Conservation (phyloP, 2,329 filamentous ascomycete species). For the Paradendryphiella salina region DNA sequence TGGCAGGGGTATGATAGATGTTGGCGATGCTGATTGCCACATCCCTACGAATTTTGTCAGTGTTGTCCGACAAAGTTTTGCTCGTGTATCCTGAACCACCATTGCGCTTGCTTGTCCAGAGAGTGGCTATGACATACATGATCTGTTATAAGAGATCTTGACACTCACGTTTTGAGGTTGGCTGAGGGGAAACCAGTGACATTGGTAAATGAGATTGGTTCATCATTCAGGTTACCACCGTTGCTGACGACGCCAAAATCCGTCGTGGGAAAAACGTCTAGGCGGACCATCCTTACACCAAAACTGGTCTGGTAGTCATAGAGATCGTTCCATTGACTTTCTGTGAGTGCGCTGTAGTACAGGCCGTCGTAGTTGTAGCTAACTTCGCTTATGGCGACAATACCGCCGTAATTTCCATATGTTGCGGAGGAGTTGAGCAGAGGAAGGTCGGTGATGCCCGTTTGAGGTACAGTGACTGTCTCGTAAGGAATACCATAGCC, state of each 20-base stretch:
- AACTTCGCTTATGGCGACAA: slow-evolving; percentile 59
- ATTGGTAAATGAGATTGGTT: slow-evolving; percentile 58
- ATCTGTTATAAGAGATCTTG: background rate
- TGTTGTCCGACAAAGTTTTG: background rate
- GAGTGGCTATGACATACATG: background rate
- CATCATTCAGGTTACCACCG: slow-evolving; percentile 40
- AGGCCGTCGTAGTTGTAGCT: slow-evolving; percentile 57
- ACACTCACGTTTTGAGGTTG: slow-evolving; percentile 53
- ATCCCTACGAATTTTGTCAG: slow-evolving; percentile 25
- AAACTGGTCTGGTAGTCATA: slow-evolving; percentile 63
- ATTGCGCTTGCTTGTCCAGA: background rate
- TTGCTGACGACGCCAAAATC: slow-evolving; percentile 52
- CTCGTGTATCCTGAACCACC: background rate
- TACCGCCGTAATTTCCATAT: slow-evolving; percentile 62
- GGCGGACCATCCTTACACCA: slow-evolving; percentile 63
- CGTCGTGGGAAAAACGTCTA: slow-evolving; percentile 60
- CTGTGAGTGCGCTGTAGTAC: slow-evolving; percentile 59
- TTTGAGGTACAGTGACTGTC: slow-evolving; percentile 58
- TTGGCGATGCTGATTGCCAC: slow-evolving; percentile 38
- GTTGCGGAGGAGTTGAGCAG: slow-evolving; percentile 54
- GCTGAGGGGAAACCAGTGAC: slow-evolving; percentile 58
- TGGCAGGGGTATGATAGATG: slow-evolving; percentile 63
- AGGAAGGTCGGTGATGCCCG: slow-evolving; percentile 55
- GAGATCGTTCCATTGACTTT: slow-evolving; percentile 59
- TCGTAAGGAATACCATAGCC: slow-evolving; percentile 65